Evolutionary conservation across 2,329 filamentous ascomycete species (phyloP).

Genomic region (Botryotinia calthae): DNA sequence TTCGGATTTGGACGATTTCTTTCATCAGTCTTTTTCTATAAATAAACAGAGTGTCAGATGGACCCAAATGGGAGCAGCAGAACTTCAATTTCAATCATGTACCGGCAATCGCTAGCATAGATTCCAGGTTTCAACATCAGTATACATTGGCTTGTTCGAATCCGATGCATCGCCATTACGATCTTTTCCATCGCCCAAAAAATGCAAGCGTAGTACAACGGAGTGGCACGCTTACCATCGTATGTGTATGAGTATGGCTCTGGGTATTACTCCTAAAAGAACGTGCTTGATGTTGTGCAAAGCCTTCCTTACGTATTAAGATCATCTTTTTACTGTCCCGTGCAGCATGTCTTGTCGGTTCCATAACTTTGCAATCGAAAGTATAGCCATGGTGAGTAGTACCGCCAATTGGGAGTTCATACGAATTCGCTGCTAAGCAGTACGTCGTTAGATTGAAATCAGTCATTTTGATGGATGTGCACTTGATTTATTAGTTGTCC

Average conservation of each 20-base stretch:
- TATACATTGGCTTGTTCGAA: not conserved
- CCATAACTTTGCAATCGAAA: no score
- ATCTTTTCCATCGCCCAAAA: not conserved
- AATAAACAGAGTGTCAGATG: accelerated
- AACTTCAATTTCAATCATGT: not conserved
- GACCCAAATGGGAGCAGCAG: not conserved
- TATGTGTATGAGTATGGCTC: not conserved
- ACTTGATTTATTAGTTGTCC: no score
- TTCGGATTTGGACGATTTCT: not conserved
- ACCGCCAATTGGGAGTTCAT: no score
- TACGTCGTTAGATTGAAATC: no score
- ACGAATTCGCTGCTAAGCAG: no score
- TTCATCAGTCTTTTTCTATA: not conserved
- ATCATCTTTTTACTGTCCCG: not conserved
- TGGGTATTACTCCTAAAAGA: not conserved
- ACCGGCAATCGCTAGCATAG: not conserved
- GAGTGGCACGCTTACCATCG: not conserved
- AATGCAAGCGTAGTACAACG: not conserved
- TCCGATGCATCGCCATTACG: accelerated
- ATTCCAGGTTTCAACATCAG: not conserved
- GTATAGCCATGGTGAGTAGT: no score
- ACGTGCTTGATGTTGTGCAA: not conserved
- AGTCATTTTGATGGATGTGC: no score
- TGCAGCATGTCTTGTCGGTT: not conserved
- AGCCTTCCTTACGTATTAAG: not conserved